Percentiles rank a stretch among this genome's conserved stretches.
These are phyloP conservation scores for Colletotrichum tabaci DNA, from an alignment of 2,329 filamentous ascomycete species.

Conservation along the genomic window DNA sequence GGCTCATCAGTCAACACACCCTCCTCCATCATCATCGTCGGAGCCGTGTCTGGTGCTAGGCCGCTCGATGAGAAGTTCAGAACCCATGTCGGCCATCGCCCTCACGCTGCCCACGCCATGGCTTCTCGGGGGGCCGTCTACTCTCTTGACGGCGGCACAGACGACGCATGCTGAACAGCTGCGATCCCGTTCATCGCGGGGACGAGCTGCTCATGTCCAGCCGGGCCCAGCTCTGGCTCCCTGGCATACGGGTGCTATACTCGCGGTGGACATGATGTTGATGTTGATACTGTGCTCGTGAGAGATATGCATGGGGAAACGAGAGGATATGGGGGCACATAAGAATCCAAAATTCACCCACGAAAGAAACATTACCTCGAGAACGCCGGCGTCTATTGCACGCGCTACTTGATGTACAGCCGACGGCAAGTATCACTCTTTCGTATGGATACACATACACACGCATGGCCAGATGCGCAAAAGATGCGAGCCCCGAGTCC, in stretches of 20 bases:
- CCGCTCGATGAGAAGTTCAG: background rate
- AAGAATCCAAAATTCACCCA: no score
- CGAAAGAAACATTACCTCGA: no score
- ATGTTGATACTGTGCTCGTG: no score
- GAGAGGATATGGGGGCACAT: no score
- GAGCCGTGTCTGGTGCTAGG: background rate
- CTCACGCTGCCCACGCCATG: slow-evolving; percentile 6
- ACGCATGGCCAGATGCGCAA: no score
- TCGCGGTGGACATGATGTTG: no score
- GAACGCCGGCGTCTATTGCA: background rate
- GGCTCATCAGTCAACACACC: slow-evolving; percentile 4
- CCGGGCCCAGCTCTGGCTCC: background rate
- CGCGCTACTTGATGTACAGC: background rate
- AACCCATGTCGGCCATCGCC: slow-evolving; percentile 7
- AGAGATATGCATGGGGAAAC: no score
- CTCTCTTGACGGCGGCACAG: background rate
- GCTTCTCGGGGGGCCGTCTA: background rate
- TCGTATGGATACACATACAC: no score
- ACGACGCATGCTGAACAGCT: background rate
- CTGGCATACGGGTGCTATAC: background rate
- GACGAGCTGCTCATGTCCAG: background rate
- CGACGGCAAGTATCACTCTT: background rate
- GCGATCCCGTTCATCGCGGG: background rate
- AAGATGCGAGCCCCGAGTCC: background rate
- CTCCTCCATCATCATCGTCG: slow-evolving; percentile 3